Evolutionary conservation across 2,329 filamentous ascomycete genomes (phyloP).

Genomic region (Corynespora cassiicola): DNA sequence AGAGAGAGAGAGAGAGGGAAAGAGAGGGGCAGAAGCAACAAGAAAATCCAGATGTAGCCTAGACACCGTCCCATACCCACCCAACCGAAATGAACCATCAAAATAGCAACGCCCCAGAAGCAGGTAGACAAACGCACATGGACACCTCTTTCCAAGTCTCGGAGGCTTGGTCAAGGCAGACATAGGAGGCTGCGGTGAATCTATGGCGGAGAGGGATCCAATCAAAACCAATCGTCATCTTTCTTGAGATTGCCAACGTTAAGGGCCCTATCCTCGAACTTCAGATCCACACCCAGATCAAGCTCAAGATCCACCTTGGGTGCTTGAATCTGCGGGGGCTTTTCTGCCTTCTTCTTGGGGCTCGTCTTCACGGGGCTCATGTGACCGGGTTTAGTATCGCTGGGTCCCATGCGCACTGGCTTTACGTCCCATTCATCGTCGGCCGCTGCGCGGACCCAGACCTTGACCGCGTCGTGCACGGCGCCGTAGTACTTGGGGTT

Average conservation of each 20-base stretch:
- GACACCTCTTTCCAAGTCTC: too few relatives aligned
- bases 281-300: constrained; percentile 28
- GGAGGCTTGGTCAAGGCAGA: too few relatives aligned
- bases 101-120: constrained; percentile 2
- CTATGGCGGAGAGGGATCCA: too few relatives aligned
- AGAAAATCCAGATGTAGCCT: too few relatives aligned
- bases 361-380: constrained; percentile 46
- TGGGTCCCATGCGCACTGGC: constrained; percentile 76
- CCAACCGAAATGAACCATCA: not conserved
- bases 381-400: constrained; percentile 39
- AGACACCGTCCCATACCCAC: too few relatives aligned
- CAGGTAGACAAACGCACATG: not conserved
- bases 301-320: constrained; percentile 45
- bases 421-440: constrained; percentile 89
- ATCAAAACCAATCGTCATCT: constrained; percentile 42
- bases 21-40: too few relatives aligned
- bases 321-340: constrained; percentile 44
- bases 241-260: constrained; percentile 20
- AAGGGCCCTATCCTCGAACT: constrained; percentile 38
- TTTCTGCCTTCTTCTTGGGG: constrained; percentile 48
- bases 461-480: constrained; percentile 86
- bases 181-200: not conserved
- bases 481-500: constrained; percentile 97
- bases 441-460: constrained; percentile 85
- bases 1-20: not conserved